These are phyloP conservation scores for Fomitopsis schrenkii DNA, from an alignment of 1,284 basidiomycete genomes.

Conservation along the genomic window DNA sequence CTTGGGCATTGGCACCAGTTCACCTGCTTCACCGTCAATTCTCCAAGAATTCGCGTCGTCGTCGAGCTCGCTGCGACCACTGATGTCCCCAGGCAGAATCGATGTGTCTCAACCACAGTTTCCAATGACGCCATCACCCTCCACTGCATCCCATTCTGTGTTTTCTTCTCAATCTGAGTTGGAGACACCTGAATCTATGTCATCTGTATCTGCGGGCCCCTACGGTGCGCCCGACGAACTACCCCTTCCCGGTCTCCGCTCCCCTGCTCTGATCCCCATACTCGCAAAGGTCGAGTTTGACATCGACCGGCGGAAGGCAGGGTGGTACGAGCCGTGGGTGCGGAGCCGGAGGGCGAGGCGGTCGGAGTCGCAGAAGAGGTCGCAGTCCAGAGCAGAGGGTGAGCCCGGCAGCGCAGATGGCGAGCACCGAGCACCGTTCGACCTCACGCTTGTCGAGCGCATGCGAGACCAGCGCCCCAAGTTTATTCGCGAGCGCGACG, in stretches of 20 bases:
- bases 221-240: constrained; percentile 41
- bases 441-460: constrained; percentile 47
- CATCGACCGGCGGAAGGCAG: constrained; percentile 67
- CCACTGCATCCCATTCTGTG: constrained; percentile 47
- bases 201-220: constrained; percentile 32
- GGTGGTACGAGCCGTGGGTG: constrained; percentile 82
- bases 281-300: constrained; percentile 88
- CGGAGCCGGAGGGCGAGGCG: constrained; percentile 58
- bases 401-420: constrained; percentile 11
- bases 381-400: constrained; percentile 18
- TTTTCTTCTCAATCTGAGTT: constrained; percentile 44
- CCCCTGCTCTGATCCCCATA: constrained; percentile 67
- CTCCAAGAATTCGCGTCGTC: constrained; percentile 33
- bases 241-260: constrained; percentile 61
- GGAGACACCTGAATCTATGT: constrained; percentile 54
- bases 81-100: constrained; percentile 39
- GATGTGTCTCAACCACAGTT: constrained; percentile 30
- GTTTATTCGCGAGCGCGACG: constrained; percentile 21
- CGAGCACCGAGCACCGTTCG: constrained; percentile 35
- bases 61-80: constrained; percentile 35
- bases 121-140: constrained; percentile 48
- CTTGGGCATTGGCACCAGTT: constrained; percentile 37
- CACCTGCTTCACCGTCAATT: constrained; percentile 41
- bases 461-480: constrained; percentile 35
- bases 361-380: constrained; percentile 34